These are phyloP conservation scores for Nepenthes gracilis DNA, from an alignment of 148 eudicot species.

Conservation along the genomic window DNA sequence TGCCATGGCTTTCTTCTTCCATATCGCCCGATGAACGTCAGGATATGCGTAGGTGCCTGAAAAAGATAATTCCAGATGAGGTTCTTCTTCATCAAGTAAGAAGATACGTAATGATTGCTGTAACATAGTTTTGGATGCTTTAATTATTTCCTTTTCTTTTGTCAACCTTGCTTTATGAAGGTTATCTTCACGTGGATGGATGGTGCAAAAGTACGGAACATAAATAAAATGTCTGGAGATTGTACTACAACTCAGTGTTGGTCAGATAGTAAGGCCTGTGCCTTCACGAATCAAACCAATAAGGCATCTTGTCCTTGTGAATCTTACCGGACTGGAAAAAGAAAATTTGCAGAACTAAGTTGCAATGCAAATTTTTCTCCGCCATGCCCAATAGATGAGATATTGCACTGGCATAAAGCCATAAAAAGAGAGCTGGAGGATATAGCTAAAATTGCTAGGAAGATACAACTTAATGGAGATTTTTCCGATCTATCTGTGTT, in stretches of 20 bases:
- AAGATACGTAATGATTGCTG: neutral
- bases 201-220: constrained; percentile 33
- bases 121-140: neutral
- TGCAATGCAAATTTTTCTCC: constrained; percentile 22
- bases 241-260: constrained; percentile 21
- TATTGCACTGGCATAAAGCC: constrained; percentile 89
- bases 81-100: constrained; percentile 88
- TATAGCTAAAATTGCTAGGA: constrained; percentile 85
- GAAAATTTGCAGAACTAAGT: constrained; percentile 30
- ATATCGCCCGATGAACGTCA: constrained; percentile 70
- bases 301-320: constrained; percentile 43
- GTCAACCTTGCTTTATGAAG: constrained; percentile 23
- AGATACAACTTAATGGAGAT: constrained; percentile 55
- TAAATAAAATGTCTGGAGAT: constrained; percentile 28
- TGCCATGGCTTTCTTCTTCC: constrained; percentile 95
- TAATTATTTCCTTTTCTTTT: constrained; percentile 2
- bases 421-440: constrained; percentile 70
- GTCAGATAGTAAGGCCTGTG: constrained; percentile 21
- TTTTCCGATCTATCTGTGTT: constrained; percentile 72
- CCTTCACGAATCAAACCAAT: constrained; percentile 18
- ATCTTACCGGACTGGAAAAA: constrained; percentile 36
- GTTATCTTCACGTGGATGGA: constrained; percentile 95
- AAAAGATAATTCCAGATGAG: constrained; percentile 80
- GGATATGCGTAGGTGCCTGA: constrained; percentile 83
- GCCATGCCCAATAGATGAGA: constrained; percentile 73